Percentiles rank a stretch among this genome's conserved stretches.
These are phyloP conservation scores for Ilex aquifolium DNA, from an alignment of 257 asterid species.

Conservation along the genomic window DNA sequence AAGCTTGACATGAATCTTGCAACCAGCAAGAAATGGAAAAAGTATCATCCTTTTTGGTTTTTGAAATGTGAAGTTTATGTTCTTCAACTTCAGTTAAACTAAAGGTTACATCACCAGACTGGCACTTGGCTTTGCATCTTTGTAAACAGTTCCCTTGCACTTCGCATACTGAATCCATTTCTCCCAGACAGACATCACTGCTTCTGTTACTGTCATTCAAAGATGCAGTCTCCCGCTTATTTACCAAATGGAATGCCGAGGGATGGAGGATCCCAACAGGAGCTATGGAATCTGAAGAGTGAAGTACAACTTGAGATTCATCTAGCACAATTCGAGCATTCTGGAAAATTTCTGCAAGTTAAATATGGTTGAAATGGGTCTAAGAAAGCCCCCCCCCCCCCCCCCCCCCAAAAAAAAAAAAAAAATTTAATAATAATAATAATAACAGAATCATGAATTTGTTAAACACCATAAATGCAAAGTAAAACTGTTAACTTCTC, in stretches of 20 bases:
- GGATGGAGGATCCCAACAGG: constrained; percentile 97
- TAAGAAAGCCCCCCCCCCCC: too few species aligned
- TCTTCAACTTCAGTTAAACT: constrained; percentile 25
- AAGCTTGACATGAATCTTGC: constrained; percentile 48
- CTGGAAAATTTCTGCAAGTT: constrained; percentile 45
- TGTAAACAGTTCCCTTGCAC: constrained; percentile 54
- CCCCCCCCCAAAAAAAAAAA: too few species aligned
- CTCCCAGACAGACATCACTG: constrained; percentile 27
- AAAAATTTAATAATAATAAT: too few species aligned
- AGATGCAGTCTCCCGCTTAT: constrained; percentile 35
- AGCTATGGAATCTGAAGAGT: constrained; percentile 85
- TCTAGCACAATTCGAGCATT: constrained; percentile 90
- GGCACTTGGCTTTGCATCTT: constrained; percentile 27
- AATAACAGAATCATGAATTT: too few species aligned
- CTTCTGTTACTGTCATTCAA: constrained; percentile 26
- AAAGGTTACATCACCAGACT: constrained; percentile 22
- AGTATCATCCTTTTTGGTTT: constrained; percentile 44
- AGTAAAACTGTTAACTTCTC: too few species aligned
- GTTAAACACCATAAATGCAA: too few species aligned
- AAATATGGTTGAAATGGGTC: constrained; percentile 13
- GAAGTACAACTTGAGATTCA: constrained; percentile 68
- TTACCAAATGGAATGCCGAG: constrained; percentile 77
- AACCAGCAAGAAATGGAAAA: constrained; percentile 82
- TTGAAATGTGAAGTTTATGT: constrained; percentile 40
- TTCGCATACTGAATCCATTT: constrained; percentile 50